A percentile compares a stretch with the other conserved stretches of the same genome.
These are phyloP conservation scores for Closterium sp. DNA, from an alignment of 139 green algal species.

Conservation along the genomic window DNA sequence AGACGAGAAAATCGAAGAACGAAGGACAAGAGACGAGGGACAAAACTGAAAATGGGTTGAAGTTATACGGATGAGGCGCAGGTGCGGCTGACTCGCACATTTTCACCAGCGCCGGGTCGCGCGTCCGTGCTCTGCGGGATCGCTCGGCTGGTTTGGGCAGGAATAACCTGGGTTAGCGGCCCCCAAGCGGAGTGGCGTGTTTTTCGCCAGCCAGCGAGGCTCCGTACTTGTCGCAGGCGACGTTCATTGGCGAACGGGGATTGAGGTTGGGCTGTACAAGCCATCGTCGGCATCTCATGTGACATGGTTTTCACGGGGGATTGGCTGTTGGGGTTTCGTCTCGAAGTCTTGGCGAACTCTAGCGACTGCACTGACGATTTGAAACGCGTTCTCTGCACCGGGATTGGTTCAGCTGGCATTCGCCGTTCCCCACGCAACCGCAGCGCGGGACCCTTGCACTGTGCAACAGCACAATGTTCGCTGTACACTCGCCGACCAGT, in stretches of 20 bases:
- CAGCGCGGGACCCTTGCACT: neutral
- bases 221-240: neutral
- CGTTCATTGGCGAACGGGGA: neutral
- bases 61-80: neutral
- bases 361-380: neutral
- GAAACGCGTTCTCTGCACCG: neutral
- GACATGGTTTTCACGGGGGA: neutral
- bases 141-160: too few relatives aligned
- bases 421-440: neutral
- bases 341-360: neutral
- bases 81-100: neutral
- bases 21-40: neutral
- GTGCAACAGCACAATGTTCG: neutral
- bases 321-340: neutral
- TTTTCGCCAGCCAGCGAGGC: neutral
- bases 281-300: neutral
- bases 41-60: neutral
- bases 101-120: neutral
- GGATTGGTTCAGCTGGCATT: neutral
- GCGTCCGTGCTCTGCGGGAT: neutral
- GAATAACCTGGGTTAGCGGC: neutral
- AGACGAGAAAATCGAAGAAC: neutral
- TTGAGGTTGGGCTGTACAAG: neutral
- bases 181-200: neutral
- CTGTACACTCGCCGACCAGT: neutral